Evolutionary conservation across 345 rosid species (phyloP).

Genomic region (Acer saccharum): DNA sequence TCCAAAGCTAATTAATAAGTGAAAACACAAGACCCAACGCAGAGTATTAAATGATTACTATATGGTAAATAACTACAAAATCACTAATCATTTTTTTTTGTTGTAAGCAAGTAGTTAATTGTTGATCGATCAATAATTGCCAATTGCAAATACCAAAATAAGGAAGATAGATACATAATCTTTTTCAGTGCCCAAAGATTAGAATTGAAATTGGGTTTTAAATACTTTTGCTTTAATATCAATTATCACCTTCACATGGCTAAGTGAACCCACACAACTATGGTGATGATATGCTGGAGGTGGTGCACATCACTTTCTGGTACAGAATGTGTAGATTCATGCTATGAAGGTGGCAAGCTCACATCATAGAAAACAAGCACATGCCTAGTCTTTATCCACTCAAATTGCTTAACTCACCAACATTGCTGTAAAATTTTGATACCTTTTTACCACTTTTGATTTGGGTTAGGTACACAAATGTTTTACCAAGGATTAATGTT

Average conservation of each 20-base stretch:
- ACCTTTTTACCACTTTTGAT: not conserved
- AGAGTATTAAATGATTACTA: not conserved
- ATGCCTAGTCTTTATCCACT: constrained; percentile 19
- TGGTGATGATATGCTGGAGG: constrained; percentile 3
- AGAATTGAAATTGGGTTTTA: not conserved
- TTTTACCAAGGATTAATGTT: not conserved
- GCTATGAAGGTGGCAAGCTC: constrained; percentile 44
- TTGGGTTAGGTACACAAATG: not conserved
- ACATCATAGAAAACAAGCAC: constrained; percentile 31
- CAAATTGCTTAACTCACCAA: not conserved
- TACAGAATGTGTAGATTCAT: constrained; percentile 32
- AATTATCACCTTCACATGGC: constrained; percentile 28
- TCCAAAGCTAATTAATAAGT: not conserved
- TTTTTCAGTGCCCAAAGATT: constrained; percentile 7
- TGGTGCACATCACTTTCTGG: constrained; percentile 36
- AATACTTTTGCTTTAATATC: not conserved
- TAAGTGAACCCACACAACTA: constrained; percentile 36
- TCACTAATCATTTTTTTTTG: constrained; percentile 9
- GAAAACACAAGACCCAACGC: constrained; percentile 8
- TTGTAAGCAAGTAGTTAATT: constrained; percentile 10
- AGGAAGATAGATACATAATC: not conserved
- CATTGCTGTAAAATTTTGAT: not conserved
- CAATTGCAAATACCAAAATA: constrained; percentile 18
- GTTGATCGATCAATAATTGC: constrained; percentile 26
- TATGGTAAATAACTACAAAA: not conserved